A percentile compares a stretch with the other conserved stretches of the same genome.
These are phyloP conservation scores for Agastache rugosa DNA, from an alignment of 257 asterid genomes.

Conservation along the genomic window DNA sequence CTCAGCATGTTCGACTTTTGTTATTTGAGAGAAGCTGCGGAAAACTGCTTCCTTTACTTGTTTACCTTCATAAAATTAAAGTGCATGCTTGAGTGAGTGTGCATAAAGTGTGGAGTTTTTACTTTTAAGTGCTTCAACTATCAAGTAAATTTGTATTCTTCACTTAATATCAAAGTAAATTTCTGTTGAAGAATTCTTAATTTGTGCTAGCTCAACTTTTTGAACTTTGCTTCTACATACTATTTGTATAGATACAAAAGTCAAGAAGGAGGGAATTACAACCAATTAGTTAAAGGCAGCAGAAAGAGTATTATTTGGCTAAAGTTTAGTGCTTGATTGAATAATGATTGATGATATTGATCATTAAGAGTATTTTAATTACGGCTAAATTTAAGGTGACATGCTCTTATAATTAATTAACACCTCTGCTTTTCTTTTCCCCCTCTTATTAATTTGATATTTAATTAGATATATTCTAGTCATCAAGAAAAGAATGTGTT, in stretches of 20 bases:
- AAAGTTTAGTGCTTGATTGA: not conserved
- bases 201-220: not conserved
- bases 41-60: conserved; percentile 45
- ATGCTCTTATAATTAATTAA: too few relatives aligned
- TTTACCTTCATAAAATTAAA: conserved; percentile 18
- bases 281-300: not conserved
- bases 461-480: not conserved
- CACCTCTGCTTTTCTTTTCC: too few relatives aligned
- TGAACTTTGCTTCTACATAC: not conserved
- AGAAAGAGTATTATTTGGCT: not conserved
- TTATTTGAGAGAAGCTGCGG: conserved; percentile 62
- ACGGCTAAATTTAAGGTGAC: not conserved
- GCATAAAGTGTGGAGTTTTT: not conserved
- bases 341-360: not conserved
- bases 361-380: not conserved
- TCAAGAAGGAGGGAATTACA: not conserved
- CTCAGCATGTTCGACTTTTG: not conserved
- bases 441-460: too few relatives aligned
- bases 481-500: conserved; percentile 7
- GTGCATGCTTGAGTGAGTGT: not conserved
- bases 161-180: not conserved
- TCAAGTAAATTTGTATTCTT: too few relatives aligned
- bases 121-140: too few relatives aligned
- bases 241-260: not conserved
- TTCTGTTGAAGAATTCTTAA: not conserved